Base-by-base conservation (phyloP, 1,284 basidiomycete species). In the Rhizoctonia solani region DNA sequence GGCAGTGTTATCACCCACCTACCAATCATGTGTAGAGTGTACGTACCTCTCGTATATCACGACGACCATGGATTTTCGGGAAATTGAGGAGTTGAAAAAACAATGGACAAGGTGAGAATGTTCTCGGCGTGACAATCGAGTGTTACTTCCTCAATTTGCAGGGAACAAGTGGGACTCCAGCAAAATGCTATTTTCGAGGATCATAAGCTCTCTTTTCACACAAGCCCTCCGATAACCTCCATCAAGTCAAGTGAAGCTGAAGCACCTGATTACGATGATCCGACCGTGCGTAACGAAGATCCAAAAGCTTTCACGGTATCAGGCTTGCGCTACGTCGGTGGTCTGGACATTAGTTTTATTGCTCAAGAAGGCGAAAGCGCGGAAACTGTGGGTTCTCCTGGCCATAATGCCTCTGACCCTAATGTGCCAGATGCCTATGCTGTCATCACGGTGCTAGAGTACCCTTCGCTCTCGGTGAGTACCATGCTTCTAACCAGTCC, bases 281-380 rank as follows among this genome's bases (percentile, higher is more conserved):
- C 70, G 56, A 49, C 34, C 16, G 68, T 66, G 21, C 59, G 37
- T 25, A 63, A 59, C 34, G 67, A 69, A 58, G 41, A 59, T 41
- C 25, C 46, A 19, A 49, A 46, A 11, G 42, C 42, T 9, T 61
- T 71, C 52, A 29, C 19, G 1, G 44, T 73, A 9, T 41, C 52
- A 6, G 72, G 72, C 4, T 66, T 76, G 21, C 29, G 54, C 1
- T 73, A 58, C 16, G 70, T 75, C 32, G 75, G 70, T n/a, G 74
- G 75, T 1, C 49, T 75, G 41, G 74, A 76, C 66, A 74, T 76
- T 54, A 74, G 72, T 32, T 75, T 75, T 50, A 54, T 70, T 25
- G 32, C 52, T 5, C 50, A 53, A n/a, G 54, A 58, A 6, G 66
- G 68, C 53, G 54, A 30, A 1, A 16, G 23, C 2, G 63, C 39